A percentile compares a stretch with the other conserved stretches of the same genome.
These are phyloP conservation scores for Botrytis elliptica DNA, from an alignment of 2,329 filamentous ascomycete genomes.

Conservation along the genomic window DNA sequence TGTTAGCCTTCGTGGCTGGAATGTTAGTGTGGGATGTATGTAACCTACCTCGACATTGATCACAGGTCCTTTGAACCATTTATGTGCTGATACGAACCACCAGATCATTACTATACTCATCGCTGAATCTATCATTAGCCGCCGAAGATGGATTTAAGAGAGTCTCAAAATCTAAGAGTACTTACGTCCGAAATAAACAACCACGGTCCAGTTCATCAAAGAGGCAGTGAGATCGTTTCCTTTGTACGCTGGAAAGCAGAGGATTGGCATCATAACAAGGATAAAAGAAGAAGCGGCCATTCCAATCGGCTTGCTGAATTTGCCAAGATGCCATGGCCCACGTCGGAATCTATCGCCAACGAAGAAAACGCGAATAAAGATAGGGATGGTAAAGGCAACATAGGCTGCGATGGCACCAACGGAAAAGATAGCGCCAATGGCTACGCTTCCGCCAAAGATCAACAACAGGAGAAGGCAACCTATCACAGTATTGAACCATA, in stretches of 20 bases:
- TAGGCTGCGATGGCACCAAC: conserved; percentile 66
- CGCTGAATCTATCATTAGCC: conserved; percentile 25
- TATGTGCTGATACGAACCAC: conserved; percentile 60
- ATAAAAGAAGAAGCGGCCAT: conserved; percentile 56
- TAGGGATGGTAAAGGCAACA: conserved; percentile 55
- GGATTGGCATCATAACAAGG: conserved; percentile 62
- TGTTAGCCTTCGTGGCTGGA: conserved; percentile 23
- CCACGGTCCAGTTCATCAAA: conserved; percentile 64
- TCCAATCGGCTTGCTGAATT: conserved; percentile 56
- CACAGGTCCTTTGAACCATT: conserved; percentile 66
- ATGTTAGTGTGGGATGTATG: conserved; percentile 15
- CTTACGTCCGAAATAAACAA: conserved; percentile 55
- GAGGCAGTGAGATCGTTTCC: conserved; percentile 50
- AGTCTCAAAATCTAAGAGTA: neutral
- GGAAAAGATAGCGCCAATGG: conserved; percentile 65
- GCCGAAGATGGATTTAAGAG: conserved; percentile 15
- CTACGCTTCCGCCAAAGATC: conserved; percentile 59
- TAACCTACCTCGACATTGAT: conserved; percentile 53
- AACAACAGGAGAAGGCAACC: conserved; percentile 59
- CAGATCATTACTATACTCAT: conserved; percentile 57
- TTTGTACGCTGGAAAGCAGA: conserved; percentile 59
- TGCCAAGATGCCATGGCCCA: conserved; percentile 65
- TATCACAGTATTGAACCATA: conserved; percentile 60
- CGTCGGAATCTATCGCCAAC: conserved; percentile 61
- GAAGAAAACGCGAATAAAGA: conserved; percentile 56